Evolutionary conservation across 2,329 filamentous ascomycete genomes (phyloP), one percentile per base, ranked within the genome.

Genomic region (Pseudocercospora ulei): DNA sequence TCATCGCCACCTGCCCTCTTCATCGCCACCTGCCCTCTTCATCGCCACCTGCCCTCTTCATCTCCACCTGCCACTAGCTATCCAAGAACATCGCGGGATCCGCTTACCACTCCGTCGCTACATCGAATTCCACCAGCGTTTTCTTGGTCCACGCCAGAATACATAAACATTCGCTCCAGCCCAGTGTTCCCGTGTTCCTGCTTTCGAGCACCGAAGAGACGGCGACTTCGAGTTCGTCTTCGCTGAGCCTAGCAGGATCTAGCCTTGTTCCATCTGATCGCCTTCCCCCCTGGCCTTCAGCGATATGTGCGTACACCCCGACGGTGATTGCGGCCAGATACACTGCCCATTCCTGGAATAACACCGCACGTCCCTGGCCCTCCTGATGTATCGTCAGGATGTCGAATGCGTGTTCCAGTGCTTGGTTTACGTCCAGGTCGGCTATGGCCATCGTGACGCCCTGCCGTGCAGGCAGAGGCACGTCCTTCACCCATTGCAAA

Each of bases 401-500:
- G 7, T 42, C 33, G 8, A 50, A 43, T 7, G 54, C 56, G 34
- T 55, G 52, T 11, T 28, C 18, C 9, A 56, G 17, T 7, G 55
- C 51, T 7, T 23, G 12, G 19, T 16, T 37, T 27, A 43, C 31
- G 9, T 26, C 5, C 11, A 31, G 29, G 18, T 35, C 17, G 26
- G 12, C 8, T 12, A 11, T 14, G 27, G n/a, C 13, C 3, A 1
- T 8, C 27, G n/a, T 29, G 11, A 7, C 4, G 19, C 29, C 9
- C 11, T 13, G 36, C n/a, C 11, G 12, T 22, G 8, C n/a, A 7
- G 34, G 11, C 9, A 16, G n/a, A 9, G 4, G 8, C 5, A 23
- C 22, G 3, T 29, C 44, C 5, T 5, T 35, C n/a, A 60, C 48
- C 65, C 65, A 68, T 1, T 52, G 45, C 7, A 52, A 50, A 5